Evolutionary conservation across 2,329 filamentous ascomycete species (phyloP), one percentile per base, ranked within the genome.

Genomic region (Pseudogymnoascus sp.): DNA sequence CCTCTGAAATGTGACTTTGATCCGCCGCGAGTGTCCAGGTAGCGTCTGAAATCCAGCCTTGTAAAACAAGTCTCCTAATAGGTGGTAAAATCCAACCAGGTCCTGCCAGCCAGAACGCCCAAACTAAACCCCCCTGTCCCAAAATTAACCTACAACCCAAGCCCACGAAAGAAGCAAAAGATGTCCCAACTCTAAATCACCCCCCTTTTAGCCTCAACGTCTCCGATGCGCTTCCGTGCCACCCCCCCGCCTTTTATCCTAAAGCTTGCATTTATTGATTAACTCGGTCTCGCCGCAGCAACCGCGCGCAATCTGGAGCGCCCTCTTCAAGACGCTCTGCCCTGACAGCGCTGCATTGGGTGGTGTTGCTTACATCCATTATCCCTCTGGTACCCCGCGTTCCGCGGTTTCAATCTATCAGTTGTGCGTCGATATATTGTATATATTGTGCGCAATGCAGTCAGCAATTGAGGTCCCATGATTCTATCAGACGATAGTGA

Each of bases 181-280:
- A n/a, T 31, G n/a, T 0, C 11, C n/a, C 47, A 54, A 54, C 47
- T 54, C n/a, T 54, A 54, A 54, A 54, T 31, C 7, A 4, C 23
- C 23, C 47, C 47, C n/a, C n/a, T n/a, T 54, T 54, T 54, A 54
- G 47, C 47, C 47, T 29, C 47, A 54, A 54, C 47, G n/a, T 14
- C 14, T 54, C 47, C 14, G 26, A 54, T 31, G 47, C 8, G 26
- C 23, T 54, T 31, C 47, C 47, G 47, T 31, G 47, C 47, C 10
- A 12, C 31, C 31, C 23, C 7, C 4, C 26, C 7, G 21, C 14
- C 47, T 16, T 54, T 54, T 54, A 54, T 54, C 47, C 47, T 31
- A 31, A 54, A 54, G 47, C 47, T 54, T 54, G 47, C 47, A 54
- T 54, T 31, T 54, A 54, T 54, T 16, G 14, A 54, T 54, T 54